Base-by-base conservation (phyloP, 1,284 basidiomycete species). In the Thecaphora frezii region DNA sequence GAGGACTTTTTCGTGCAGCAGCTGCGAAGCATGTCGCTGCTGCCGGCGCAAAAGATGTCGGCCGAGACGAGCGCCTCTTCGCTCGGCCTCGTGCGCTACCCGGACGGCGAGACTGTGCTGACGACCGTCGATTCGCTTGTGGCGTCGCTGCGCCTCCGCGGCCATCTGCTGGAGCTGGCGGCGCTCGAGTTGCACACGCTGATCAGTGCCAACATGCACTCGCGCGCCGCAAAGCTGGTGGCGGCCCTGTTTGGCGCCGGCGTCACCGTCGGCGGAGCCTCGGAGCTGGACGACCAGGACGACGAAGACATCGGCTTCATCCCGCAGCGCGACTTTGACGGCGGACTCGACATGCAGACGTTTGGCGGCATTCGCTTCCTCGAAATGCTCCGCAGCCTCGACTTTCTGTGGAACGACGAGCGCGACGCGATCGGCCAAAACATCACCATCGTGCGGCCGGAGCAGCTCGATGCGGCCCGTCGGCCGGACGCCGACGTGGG, bases 1-100 rank as follows among this genome's bases (percentile, higher is more conserved):
- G 90, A 93, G 78, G 88, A 93, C 71, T 97, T 93, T 82, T 91
- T 94, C 68, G 86, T 87, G 1, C 84, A 88, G 8, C 93, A 97
- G 77, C 84, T 97, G 21, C 84, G 86, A 3, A 85, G 83, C 21
- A 83, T 93, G 19, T 87, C 91, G 25, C 69, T 76, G 19, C 60
- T 39, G 45, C 79, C 57, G 40, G 65, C 60, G 26, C 62, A 70
- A 22, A 59, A 49, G 19, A 52, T 48, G 10, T 47, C 59, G 1
- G 21, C 58, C 30, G 47, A 51, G 37, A 50, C 39, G 43, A 63
- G 41, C 44, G 60, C 44, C 25, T 69, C 44, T 48, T 84, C 86
- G 0, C 82, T 82, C 51, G 88, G 94, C 26, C 82, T 88, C 38
- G 85, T 91, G 1, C 79, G 85, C 26, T 91, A 89, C 72, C 82